These are phyloP conservation scores for Ganoderma sinense DNA, from an alignment of 1,284 basidiomycete species.

Conservation along the genomic window DNA sequence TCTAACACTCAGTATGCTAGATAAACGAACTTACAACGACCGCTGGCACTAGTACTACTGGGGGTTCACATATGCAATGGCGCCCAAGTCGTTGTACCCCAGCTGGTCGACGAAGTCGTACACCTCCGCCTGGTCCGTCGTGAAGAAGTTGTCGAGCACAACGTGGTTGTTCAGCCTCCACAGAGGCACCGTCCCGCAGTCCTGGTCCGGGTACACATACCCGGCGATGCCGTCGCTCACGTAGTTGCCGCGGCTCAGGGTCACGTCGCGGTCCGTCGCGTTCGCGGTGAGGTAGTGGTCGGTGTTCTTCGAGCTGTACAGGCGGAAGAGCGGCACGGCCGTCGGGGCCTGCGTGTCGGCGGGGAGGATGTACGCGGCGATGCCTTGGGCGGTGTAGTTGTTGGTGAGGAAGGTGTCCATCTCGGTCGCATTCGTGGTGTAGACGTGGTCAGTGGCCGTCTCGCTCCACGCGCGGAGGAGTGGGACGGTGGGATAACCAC, in stretches of 20 bases:
- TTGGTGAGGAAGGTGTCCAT: neutral
- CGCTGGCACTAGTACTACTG: neutral
- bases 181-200: slow-evolving; percentile 4
- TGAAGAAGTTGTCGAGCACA: neutral
- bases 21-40: no score
- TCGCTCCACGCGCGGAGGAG: neutral
- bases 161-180: neutral
- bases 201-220: slow-evolving; percentile 5
- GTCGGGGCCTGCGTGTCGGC: neutral
- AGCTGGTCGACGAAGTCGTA: neutral
- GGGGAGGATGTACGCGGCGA: neutral
- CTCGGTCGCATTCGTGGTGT: slow-evolving; percentile 4
- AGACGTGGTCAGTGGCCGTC: slow-evolving; percentile 2
- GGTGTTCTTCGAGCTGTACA: neutral
- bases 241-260: slow-evolving; percentile 1
- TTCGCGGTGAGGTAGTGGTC: slow-evolving; percentile 5
- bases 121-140: slow-evolving; percentile 5
- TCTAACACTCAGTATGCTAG: no score
- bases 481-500: neutral
- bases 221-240: neutral
- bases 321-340: slow-evolving; percentile 3
- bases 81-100: neutral
- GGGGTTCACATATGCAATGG: neutral
- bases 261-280: neutral
- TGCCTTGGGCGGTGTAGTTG: neutral